phyloP scores from a whole-genome alignment of 129 eudicot species.

The Chrysanthemum seticuspe region DNA sequence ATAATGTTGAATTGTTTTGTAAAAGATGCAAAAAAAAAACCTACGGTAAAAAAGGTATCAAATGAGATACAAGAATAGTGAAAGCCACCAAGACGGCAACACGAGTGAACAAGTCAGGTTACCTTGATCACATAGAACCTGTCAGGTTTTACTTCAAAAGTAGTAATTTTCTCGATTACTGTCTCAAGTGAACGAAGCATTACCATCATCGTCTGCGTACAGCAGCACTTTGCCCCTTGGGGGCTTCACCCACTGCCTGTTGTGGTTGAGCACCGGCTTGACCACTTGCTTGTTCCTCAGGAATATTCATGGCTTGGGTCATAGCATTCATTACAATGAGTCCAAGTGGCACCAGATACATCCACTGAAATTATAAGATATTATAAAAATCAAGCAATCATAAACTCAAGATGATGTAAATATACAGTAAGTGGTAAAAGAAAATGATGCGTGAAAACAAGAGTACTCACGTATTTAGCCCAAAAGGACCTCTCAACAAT shows the following conservation, averaged over 20 bases:
- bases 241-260: constrained; percentile 43
- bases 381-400: no score
- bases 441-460: neutral
- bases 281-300: no score
- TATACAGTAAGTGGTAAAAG: neutral
- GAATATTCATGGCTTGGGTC: no score
- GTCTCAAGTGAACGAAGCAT: constrained; percentile 44
- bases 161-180: constrained; percentile 65
- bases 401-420: neutral
- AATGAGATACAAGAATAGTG: constrained; percentile 10
- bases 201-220: constrained; percentile 79
- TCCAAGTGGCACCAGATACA: no score
- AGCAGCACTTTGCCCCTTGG: constrained; percentile 56
- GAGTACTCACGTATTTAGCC: constrained; percentile 90
- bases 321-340: no score
- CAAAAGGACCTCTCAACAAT: constrained; percentile 90
- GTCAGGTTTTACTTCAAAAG: constrained; percentile 87
- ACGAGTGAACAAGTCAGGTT: constrained; percentile 21
- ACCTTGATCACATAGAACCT: constrained; percentile 97
- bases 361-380: no score
- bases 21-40: no score
- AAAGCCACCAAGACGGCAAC: constrained; percentile 12
- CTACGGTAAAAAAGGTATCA: no score
- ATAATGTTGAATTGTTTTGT: no score
- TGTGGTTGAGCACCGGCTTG: no score